Conservation (phyloP, 352 stramenopile species). For the Saprolegnia diclina region DNA sequence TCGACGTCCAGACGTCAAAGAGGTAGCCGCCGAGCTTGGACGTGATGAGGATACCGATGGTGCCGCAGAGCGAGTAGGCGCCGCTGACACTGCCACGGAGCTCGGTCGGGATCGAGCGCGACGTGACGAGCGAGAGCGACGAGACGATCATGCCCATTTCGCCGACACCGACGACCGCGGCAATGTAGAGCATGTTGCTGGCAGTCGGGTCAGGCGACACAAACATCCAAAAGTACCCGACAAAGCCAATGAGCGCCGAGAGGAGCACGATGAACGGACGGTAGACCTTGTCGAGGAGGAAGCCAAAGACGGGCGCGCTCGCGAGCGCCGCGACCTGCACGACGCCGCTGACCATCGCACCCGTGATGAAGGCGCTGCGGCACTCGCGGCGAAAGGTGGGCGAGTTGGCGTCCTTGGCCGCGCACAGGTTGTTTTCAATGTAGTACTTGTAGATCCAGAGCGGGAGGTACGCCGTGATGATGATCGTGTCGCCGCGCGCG, state of each 20-base stretch:
- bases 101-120: slow-evolving; percentile 15
- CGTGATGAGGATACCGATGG: slow-evolving; percentile 15
- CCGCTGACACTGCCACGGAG: slow-evolving; percentile 12
- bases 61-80: slow-evolving; percentile 15
- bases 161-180: slow-evolving; percentile 13
- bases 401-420: not conserved
- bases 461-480: slow-evolving; percentile 22
- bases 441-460: slow-evolving; percentile 26
- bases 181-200: not conserved
- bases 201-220: slow-evolving; percentile 9
- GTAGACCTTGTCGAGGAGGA: slow-evolving; percentile 6
- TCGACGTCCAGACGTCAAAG: slow-evolving; percentile 18
- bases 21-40: slow-evolving; percentile 23
- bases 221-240: slow-evolving; percentile 19
- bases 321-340: slow-evolving; percentile 11
- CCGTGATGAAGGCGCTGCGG: slow-evolving; percentile 11
- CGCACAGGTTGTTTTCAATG: slow-evolving; percentile 15
- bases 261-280: slow-evolving; percentile 11
- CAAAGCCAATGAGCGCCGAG: slow-evolving; percentile 2
- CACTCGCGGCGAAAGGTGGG: slow-evolving; percentile 3
- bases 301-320: slow-evolving; percentile 11
- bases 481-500: slow-evolving; percentile 23
- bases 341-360: slow-evolving; percentile 13
- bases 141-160: slow-evolving; percentile 23
- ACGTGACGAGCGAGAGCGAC: slow-evolving; percentile 21